Percentiles rank a stretch among this genome's conserved stretches.
These are phyloP conservation scores for Crithidia sp. DNA, from an alignment of 208 protist genomes.

Conservation along the genomic window DNA sequence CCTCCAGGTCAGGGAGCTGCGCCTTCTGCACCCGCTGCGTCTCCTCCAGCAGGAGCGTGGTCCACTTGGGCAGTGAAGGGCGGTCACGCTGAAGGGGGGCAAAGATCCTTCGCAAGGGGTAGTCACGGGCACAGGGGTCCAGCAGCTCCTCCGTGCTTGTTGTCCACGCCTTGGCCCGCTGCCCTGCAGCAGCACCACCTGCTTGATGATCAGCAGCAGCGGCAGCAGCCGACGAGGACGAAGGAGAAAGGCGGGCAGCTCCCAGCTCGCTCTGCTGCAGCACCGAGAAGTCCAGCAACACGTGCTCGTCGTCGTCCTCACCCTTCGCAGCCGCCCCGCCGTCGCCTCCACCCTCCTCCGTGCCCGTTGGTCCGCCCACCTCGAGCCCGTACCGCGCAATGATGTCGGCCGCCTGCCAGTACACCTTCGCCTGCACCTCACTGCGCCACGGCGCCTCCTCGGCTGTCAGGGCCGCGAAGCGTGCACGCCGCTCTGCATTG, in stretches of 20 bases:
- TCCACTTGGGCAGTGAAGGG: slow-evolving; percentile 47
- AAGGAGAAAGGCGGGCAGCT: background rate
- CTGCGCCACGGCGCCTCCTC: slow-evolving; percentile 28
- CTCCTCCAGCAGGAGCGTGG: slow-evolving; percentile 59
- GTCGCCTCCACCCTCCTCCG: background rate
- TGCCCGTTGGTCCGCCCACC: slow-evolving; percentile 12
- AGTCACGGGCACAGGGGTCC: slow-evolving; percentile 44
- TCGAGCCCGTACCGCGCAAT: slow-evolving; percentile 54
- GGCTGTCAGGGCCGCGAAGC: slow-evolving; percentile 24
- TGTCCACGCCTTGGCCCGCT: slow-evolving; percentile 43
- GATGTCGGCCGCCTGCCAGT: slow-evolving; percentile 63
- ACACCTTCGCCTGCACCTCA: slow-evolving; percentile 37
- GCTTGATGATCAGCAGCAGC: background rate
- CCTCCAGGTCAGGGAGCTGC: slow-evolving; percentile 54
- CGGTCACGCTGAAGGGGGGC: slow-evolving; percentile 57
- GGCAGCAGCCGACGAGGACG: background rate
- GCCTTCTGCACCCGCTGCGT: slow-evolving; percentile 51
- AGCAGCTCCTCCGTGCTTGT: slow-evolving; percentile 53
- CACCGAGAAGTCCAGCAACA: slow-evolving; percentile 47
- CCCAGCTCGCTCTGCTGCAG: background rate
- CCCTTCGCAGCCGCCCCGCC: too few relatives aligned
- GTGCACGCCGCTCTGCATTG: slow-evolving; percentile 48
- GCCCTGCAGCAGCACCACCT: background rate
- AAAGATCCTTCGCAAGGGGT: slow-evolving; percentile 77
- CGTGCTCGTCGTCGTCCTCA: slow-evolving; percentile 5